These are phyloP conservation scores for Agarophyton chilense DNA, from an alignment of 23 red algal species.

Conservation along the genomic window DNA sequence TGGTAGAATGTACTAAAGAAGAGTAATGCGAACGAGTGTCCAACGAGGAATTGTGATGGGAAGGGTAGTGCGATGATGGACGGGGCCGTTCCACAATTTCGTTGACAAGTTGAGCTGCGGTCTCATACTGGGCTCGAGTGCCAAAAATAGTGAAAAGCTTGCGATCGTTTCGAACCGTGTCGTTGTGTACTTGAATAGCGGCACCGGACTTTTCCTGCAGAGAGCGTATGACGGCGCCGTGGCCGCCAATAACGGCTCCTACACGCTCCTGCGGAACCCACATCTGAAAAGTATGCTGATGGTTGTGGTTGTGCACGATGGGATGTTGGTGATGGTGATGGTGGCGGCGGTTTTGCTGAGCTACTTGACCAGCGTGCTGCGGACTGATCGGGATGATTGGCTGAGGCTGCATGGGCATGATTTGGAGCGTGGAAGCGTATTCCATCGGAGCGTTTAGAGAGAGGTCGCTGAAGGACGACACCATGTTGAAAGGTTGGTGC, in stretches of 20 bases:
- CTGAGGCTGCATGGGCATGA: slow-evolving; percentile 41
- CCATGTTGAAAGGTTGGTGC: slow-evolving; percentile 14
- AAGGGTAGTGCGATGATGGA: slow-evolving; percentile 24
- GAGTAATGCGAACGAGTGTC: slow-evolving; percentile 16
- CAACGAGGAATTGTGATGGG: slow-evolving; percentile 6
- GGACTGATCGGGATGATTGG: slow-evolving; percentile 52
- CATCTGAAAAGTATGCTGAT: slow-evolving; percentile 48
- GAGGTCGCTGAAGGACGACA: slow-evolving; percentile 23
- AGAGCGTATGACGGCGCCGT: slow-evolving; percentile 76
- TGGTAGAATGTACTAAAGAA: slow-evolving; percentile 1
- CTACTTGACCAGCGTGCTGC: slow-evolving; percentile 41
- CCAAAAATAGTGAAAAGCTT: slow-evolving; percentile 94
- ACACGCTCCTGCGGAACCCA: slow-evolving; percentile 95
- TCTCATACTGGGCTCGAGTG: slow-evolving; percentile 51
- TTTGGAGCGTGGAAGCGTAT: slow-evolving; percentile 36
- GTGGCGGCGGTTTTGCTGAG: slow-evolving; percentile 40
- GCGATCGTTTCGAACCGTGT: slow-evolving; percentile 63
- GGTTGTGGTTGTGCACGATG: slow-evolving; percentile 13
- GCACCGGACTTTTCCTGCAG: slow-evolving; percentile 86
- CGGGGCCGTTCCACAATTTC: slow-evolving; percentile 78
- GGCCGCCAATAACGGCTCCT: slow-evolving; percentile 88
- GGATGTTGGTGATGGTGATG: slow-evolving; percentile 22
- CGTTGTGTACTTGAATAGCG: slow-evolving; percentile 92
- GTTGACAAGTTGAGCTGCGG: slow-evolving; percentile 65
- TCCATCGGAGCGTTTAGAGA: slow-evolving; percentile 20